These are phyloP conservation scores for Cryptococcus jaspeensis DNA, from an alignment of 1,284 basidiomycete genomes.

Conservation along the genomic window DNA sequence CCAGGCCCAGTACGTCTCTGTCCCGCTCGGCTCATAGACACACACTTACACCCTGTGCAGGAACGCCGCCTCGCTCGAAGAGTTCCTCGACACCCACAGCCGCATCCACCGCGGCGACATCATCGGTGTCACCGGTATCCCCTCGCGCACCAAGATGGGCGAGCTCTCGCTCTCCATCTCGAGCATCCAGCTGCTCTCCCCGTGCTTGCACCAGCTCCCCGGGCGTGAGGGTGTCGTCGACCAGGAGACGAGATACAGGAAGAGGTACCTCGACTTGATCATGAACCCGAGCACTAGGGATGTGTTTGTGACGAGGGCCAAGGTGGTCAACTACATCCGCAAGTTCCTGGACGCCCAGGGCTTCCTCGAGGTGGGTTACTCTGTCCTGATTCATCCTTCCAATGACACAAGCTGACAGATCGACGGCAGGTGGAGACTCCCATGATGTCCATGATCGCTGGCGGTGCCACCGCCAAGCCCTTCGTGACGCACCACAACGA, in stretches of 20 bases:
- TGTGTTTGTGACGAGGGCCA: conserved; percentile 85
- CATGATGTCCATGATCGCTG: conserved; percentile 96
- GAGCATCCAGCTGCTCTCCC: conserved; percentile 83
- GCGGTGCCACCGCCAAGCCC: conserved; percentile 96
- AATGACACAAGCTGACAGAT: background rate
- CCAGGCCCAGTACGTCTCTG: conserved; percentile 68
- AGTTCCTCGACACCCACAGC: conserved; percentile 74
- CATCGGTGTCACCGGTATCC: conserved; percentile 85
- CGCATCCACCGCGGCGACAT: conserved; percentile 94
- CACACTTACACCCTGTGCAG: conserved; percentile 47
- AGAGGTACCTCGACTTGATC: conserved; percentile 98
- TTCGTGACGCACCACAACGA: conserved; percentile 99
- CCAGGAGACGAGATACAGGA: conserved; percentile 95
- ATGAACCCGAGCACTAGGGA: conserved; percentile 87
- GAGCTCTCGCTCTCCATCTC: conserved; percentile 88
- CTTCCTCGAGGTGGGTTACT: conserved; percentile 72
- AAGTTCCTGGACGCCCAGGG: conserved; percentile 87
- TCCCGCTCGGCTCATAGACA: background rate
- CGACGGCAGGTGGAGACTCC: conserved; percentile 79
- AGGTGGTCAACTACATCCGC: conserved; percentile 86
- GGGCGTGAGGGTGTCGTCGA: conserved; percentile 84
- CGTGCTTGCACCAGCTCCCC: conserved; percentile 93
- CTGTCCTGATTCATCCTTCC: background rate
- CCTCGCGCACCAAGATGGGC: conserved; percentile 91
- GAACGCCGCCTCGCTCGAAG: conserved; percentile 62